Conservation (phyloP, 2,329 filamentous ascomycete species). For the Neopestalotiopsis sp. region DNA sequence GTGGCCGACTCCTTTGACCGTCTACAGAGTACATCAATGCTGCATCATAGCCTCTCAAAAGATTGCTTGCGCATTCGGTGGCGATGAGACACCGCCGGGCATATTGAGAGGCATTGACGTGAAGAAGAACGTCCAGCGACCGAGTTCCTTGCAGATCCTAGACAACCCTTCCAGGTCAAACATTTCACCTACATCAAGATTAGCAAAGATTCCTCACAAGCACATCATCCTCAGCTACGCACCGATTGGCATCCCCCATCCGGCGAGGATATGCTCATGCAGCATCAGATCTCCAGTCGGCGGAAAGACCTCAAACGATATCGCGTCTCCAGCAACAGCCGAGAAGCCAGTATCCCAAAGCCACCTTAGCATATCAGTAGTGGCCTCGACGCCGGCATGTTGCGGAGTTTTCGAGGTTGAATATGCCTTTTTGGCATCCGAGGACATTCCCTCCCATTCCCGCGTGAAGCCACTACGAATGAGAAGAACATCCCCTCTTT, state of each 20-base stretch:
- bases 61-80: conserved; percentile 26
- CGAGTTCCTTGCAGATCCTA: conserved; percentile 40
- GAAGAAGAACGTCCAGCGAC: conserved; percentile 46
- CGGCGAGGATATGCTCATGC: conserved; percentile 23
- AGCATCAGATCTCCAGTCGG: neutral
- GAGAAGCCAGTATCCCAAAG: conserved; percentile 53
- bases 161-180: conserved; percentile 49
- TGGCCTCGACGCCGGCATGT: conserved; percentile 47
- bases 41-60: conserved; percentile 18
- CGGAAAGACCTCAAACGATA: conserved; percentile 47
- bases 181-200: conserved; percentile 43
- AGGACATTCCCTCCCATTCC: conserved; percentile 35
- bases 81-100: conserved; percentile 25
- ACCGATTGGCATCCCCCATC: conserved; percentile 29
- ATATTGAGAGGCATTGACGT: conserved; percentile 38
- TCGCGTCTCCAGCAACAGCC: conserved; percentile 50
- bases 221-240: neutral
- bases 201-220: neutral
- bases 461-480: conserved; percentile 44
- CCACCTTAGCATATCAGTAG: conserved; percentile 46
- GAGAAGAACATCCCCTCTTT: conserved; percentile 58
- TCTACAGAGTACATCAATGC: neutral
- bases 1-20: no score
- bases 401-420: conserved; percentile 36
- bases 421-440: conserved; percentile 50